Conservation (phyloP, 23 red algal species). For the Pyropia yezoensis region DNA sequence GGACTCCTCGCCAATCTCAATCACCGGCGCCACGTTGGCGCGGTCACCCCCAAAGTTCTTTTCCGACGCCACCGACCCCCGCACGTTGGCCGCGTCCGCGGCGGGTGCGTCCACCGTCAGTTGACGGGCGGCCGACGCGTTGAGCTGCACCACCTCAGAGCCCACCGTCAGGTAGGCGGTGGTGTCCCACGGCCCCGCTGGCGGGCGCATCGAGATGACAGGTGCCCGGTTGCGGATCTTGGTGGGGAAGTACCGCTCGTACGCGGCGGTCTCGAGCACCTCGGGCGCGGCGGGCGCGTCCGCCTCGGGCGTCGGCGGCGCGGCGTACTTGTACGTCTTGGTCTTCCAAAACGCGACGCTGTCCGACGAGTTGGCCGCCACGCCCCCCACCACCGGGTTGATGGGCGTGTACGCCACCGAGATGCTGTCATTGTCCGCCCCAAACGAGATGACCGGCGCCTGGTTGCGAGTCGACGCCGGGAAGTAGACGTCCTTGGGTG, state of each 20-base stretch:
- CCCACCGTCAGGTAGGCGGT: constrained; percentile 4
- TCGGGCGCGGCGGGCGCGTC: background rate
- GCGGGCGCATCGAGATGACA: constrained; percentile 15
- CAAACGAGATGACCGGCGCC: constrained; percentile 15
- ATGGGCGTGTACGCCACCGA: constrained; percentile 1
- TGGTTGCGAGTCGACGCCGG: constrained; percentile 11
- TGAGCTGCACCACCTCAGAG: constrained; percentile 6
- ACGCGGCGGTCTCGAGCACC: constrained; percentile 6
- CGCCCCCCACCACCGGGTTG: constrained; percentile 7
- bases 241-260: constrained; percentile 15
- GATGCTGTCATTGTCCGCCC: constrained; percentile 5
- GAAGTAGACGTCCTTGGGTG: constrained; percentile 8
- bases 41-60: too few relatives aligned
- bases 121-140: constrained; percentile 3
- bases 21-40: too few relatives aligned
- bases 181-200: background rate
- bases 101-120: background rate
- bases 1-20: too few relatives aligned
- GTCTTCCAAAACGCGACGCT: constrained; percentile 27
- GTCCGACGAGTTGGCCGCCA: constrained; percentile 12
- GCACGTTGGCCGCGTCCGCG: too few relatives aligned
- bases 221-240: constrained; percentile 22
- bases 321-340: constrained; percentile 8
- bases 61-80: too few relatives aligned
- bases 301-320: background rate